A percentile compares a stretch with the other conserved stretches of the same genome.
Conservation (phyloP, 78 protist genomes). For the slime mould (Dictyostelium discoideum) region DNA sequence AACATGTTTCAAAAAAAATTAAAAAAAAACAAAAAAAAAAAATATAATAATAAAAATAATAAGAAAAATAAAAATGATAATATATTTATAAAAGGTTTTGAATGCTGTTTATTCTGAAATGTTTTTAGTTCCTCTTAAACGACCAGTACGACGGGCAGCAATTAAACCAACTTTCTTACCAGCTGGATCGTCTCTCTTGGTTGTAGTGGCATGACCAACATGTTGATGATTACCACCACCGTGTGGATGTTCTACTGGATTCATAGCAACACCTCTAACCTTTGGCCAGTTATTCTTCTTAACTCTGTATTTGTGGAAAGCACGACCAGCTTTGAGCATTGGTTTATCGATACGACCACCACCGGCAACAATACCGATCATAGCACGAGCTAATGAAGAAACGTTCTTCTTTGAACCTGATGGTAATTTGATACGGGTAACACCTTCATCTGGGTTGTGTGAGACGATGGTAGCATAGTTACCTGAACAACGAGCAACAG, state of each 20-base stretch:
- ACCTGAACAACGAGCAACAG: constrained; percentile 97
- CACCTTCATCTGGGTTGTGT: constrained; percentile 96
- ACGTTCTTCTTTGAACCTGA: constrained; percentile 98
- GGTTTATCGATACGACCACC: constrained; percentile 99
- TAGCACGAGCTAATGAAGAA: constrained; percentile 95
- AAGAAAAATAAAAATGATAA: too few species aligned
- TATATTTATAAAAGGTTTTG: too few species aligned
- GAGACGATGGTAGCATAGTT: constrained; percentile 97
- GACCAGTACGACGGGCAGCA: constrained; percentile 99
- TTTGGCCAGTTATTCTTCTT: constrained; percentile 99
- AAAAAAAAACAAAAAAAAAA: too few species aligned
- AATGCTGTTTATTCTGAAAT: too few species aligned
- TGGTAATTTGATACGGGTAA: constrained; percentile 98
- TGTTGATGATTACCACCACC: constrained; percentile 99
- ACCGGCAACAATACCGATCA: constrained; percentile 99
- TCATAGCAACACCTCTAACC: constrained; percentile 99
- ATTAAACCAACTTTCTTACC: constrained; percentile 99
- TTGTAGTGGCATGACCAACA: constrained; percentile 98
- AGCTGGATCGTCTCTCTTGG: constrained; percentile 93
- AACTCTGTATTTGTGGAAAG: constrained; percentile 97
- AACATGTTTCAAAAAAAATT: too few species aligned
- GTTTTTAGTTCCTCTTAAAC: constrained; percentile 84
- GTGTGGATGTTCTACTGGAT: constrained; percentile 98
- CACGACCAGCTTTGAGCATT: constrained; percentile 99
- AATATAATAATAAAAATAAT: too few species aligned